Percentiles rank a stretch among this genome's conserved stretches.
These are phyloP conservation scores for Lentithecium fluviatile DNA, from an alignment of 495 filamentous ascomycete genomes.

Conservation along the genomic window DNA sequence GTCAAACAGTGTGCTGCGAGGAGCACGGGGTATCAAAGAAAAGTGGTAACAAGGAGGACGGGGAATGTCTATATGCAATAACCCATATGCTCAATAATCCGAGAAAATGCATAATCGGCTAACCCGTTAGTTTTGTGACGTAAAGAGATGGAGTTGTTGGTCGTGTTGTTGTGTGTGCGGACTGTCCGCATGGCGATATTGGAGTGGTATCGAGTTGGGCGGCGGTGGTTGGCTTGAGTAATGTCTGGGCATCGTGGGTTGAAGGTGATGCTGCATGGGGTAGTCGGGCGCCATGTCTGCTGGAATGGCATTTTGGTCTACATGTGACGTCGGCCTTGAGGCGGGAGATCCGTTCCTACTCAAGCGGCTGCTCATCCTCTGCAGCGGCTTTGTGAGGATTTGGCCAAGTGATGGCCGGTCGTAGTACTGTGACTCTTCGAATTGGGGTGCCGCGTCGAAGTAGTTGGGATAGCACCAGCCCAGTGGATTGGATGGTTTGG, in stretches of 20 bases:
- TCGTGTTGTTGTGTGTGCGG: background rate
- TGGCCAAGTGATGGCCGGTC: slow-evolving; percentile 21
- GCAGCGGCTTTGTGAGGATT: slow-evolving; percentile 18
- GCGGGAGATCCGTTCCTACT: slow-evolving; percentile 8
- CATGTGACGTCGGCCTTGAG: slow-evolving; percentile 11
- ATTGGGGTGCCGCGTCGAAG: slow-evolving; percentile 23
- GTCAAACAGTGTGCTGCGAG: slow-evolving; percentile 3
- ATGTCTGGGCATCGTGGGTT: background rate
- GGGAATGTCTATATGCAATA: too few species aligned
- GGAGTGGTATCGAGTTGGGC: background rate
- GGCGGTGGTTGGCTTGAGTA: background rate
- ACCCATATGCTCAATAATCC: background rate
- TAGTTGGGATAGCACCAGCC: slow-evolving; percentile 28
- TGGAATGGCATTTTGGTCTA: background rate
- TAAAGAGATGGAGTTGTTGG: slow-evolving; percentile 22
- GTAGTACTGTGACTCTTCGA: slow-evolving; percentile 30
- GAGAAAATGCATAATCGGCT: background rate
- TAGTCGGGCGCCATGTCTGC: slow-evolving; percentile 7
- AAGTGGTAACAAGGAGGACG: too few species aligned
- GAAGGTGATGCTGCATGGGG: slow-evolving; percentile 1
- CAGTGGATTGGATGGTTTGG: slow-evolving; percentile 21
- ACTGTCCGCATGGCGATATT: background rate
- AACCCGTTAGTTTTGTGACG: slow-evolving; percentile 7
- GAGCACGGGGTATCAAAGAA: slow-evolving; percentile 14
- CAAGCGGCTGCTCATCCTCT: slow-evolving; percentile 16